phyloP scores from a whole-genome alignment of 1,284 basidiomycete genomes.

The Irpex sp. region DNA sequence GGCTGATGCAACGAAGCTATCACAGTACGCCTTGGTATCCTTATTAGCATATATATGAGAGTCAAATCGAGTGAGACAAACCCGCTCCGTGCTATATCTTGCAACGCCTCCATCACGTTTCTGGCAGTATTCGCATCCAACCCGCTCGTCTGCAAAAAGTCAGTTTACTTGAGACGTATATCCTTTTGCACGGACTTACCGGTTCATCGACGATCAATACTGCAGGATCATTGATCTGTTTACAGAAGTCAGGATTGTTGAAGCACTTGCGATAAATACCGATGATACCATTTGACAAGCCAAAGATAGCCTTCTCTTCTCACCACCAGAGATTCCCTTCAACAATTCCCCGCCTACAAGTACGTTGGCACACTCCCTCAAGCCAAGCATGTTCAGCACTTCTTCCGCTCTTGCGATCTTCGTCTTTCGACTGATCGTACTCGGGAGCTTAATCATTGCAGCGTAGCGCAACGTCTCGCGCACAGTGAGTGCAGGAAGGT shows the following conservation, averaged over 20 bases:
- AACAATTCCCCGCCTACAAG: conserved; percentile 45
- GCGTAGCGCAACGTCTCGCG: conserved; percentile 44
- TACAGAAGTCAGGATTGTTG: conserved; percentile 15
- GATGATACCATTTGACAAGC: conserved; percentile 36
- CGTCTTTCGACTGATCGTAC: conserved; percentile 31
- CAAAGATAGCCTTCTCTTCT: conserved; percentile 45
- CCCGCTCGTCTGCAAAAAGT: conserved; percentile 20
- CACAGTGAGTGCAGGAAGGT: conserved; percentile 39
- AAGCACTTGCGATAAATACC: background rate
- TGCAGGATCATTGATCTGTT: conserved; percentile 36
- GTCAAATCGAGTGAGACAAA: background rate
- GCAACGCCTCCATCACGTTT: conserved; percentile 34
- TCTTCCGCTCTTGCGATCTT: conserved; percentile 43
- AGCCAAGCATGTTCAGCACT: conserved; percentile 40
- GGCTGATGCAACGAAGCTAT: conserved; percentile 50
- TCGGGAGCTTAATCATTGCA: conserved; percentile 36
- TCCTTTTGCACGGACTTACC: background rate
- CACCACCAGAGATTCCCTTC: conserved; percentile 47
- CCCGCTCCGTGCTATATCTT: conserved; percentile 41
- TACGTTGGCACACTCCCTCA: conserved; percentile 45
- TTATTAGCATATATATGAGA: background rate
- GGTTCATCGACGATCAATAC: conserved; percentile 40
- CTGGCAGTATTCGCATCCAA: conserved; percentile 45
- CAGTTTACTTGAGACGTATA: background rate
- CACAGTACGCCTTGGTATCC: conserved; percentile 31